Conservation (phyloP, 116 monocot species). For the Posidonia oceanica region DNA sequence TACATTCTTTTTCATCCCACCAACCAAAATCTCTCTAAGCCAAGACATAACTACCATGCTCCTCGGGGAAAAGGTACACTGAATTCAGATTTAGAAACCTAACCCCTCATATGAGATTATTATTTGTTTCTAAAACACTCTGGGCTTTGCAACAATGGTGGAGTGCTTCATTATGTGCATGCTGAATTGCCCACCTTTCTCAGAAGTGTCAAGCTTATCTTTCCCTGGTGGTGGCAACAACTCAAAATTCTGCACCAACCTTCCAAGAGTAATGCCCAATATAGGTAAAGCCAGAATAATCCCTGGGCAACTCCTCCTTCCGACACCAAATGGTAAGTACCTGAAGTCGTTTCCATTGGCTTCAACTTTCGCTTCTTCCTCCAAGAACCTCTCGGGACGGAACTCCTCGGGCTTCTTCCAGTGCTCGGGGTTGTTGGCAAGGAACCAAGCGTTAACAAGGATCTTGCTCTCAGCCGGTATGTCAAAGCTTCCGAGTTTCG, state of each 20-base stretch:
- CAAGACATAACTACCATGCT: too few species aligned
- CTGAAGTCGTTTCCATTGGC: constrained; percentile 67
- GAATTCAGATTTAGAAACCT: background rate
- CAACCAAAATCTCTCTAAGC: too few species aligned
- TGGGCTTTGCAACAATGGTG: constrained; percentile 59
- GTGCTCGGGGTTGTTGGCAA: constrained; percentile 57
- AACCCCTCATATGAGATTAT: background rate
- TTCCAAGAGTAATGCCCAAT: constrained; percentile 56
- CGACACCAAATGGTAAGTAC: constrained; percentile 75
- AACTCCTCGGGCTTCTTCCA: constrained; percentile 66
- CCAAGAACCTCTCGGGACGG: constrained; percentile 71
- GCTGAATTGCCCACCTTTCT: constrained; percentile 88
- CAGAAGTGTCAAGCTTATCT: constrained; percentile 49
- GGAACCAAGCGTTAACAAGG: constrained; percentile 84
- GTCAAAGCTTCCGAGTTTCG: constrained; percentile 50
- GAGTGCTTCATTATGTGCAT: constrained; percentile 76
- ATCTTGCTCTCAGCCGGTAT: constrained; percentile 71
- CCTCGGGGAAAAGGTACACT: background rate
- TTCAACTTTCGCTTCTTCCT: constrained; percentile 63
- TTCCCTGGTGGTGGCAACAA: constrained; percentile 58
- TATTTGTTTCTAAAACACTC: constrained; percentile 20
- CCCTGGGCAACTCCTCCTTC: constrained; percentile 82
- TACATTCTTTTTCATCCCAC: too few species aligned
- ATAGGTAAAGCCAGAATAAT: constrained; percentile 82
- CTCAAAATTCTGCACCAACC: constrained; percentile 77